Percentiles rank a stretch among this genome's conserved stretches.
These are phyloP conservation scores for Boletus albobrunnescens DNA, from an alignment of 1,284 basidiomycete species.

Conservation along the genomic window DNA sequence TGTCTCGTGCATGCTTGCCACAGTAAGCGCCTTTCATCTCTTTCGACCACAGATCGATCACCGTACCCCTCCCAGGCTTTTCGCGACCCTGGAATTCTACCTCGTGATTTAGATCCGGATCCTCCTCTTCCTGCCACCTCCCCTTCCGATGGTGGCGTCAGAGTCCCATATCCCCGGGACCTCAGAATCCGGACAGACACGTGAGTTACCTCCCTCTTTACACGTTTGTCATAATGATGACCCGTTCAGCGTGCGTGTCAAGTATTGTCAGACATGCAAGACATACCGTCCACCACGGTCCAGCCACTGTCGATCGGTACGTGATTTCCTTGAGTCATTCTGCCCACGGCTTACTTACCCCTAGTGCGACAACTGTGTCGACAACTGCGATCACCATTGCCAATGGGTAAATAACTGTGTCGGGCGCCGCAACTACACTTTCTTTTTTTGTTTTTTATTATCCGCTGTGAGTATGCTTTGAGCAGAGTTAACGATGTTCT, in stretches of 20 bases:
- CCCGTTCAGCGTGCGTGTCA: constrained; percentile 68
- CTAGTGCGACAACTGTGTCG: constrained; percentile 92
- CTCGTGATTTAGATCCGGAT: constrained; percentile 78
- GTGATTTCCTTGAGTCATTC: constrained; percentile 15
- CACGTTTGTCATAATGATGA: not conserved
- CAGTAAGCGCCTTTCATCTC: constrained; percentile 44
- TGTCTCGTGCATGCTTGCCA: constrained; percentile 71
- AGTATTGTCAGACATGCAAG: constrained; percentile 88
- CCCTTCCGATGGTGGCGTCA: constrained; percentile 57
- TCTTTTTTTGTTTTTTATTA: constrained; percentile 78
- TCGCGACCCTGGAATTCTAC: constrained; percentile 87
- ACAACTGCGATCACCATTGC: constrained; percentile 88
- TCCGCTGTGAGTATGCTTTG: constrained; percentile 53
- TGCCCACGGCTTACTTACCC: constrained; percentile 6
- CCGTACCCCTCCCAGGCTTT: constrained; percentile 48
- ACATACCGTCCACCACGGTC: constrained; percentile 87
- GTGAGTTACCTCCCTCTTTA: constrained; percentile 45
- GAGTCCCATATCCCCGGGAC: constrained; percentile 74
- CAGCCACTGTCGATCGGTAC: constrained; percentile 88
- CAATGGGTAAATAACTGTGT: constrained; percentile 95
- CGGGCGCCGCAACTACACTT: constrained; percentile 86
- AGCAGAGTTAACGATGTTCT: constrained; percentile 4
- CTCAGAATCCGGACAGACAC: constrained; percentile 72
- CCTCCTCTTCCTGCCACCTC: constrained; percentile 67
- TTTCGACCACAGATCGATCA: not conserved